Evolutionary conservation across 352 stramenopile species (phyloP), one percentile per base, ranked within the genome.

Genomic region (Halophytophthora polymorphica): DNA sequence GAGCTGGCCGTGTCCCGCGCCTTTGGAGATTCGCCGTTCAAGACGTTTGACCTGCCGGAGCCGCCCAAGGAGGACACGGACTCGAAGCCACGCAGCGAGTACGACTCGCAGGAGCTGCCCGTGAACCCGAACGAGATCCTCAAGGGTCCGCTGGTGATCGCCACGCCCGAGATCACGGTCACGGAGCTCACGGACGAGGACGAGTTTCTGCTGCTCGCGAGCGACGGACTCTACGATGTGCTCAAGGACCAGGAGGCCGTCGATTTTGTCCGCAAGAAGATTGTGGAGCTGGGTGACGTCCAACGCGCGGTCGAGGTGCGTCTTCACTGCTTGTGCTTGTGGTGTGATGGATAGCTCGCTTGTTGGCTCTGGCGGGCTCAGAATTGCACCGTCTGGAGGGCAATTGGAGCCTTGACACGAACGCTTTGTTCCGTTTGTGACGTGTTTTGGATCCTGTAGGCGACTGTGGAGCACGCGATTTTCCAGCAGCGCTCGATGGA

Each of bases 21-120:
- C 1, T 94, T 94, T 49, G 83, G 83, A 10, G 96, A 98, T 65
- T 93, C 90, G 53, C 96, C 96, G 22, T 98, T 98, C 69, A 99
- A 99, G 73, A 95, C 86, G 36, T 91, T 90, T 54, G 83, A 93
- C 21, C 45, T 85, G 2, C 55, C 69, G 0, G 70, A 88, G 37
- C 69, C 77, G 8, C 64, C 73, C 10, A 61, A 64, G 5, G 52
- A 69, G 18, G 61, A 64, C 7, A 47, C 56, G 10, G 63, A 80
- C 37, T 71, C 64, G n/a, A 69, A 88, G 63, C 69, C 73, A 7
- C 68, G 71, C 0, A 88, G 75, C 29, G 79, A 90, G 15, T 88
- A 87, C 56, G 73, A 86, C 31, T 90, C 79, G 11, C 79, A 92
- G 53, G 77, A 90, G 41, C 50, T 89, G 45, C 75, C 80, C 0